phyloP scores from a whole-genome alignment of 768 basidiomycete genomes.

The Suillus occidentalis region DNA sequence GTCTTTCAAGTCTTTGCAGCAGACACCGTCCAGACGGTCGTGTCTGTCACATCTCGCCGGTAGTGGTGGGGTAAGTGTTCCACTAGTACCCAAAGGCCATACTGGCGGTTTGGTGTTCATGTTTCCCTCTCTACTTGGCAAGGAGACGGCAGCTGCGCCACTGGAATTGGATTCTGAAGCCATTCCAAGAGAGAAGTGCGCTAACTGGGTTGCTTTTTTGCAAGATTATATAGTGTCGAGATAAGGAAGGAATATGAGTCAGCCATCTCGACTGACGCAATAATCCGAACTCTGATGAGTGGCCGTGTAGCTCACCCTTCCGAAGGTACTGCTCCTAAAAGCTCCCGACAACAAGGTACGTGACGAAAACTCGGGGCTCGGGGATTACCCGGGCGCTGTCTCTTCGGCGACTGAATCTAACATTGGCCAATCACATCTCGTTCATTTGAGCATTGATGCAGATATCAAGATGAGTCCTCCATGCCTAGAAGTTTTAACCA shows the following conservation, averaged over 20 bases:
- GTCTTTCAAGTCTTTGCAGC: constrained; percentile 85
- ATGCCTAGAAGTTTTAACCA: neutral
- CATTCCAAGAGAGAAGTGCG: neutral
- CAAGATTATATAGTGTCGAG: no score
- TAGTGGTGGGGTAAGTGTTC: constrained; percentile 43
- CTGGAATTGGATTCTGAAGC: neutral
- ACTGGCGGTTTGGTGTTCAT: constrained; percentile 48
- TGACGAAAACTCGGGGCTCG: no score
- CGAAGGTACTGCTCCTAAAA: no score
- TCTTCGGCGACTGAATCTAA: neutral
- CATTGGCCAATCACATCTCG: neutral
- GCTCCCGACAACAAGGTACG: no score
- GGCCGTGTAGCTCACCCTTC: no score
- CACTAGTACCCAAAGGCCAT: constrained; percentile 58
- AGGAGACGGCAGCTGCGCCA: constrained; percentile 17
- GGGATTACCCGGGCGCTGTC: no score
- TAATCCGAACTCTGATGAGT: no score
- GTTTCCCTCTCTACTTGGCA: constrained; percentile 17
- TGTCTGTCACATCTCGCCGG: constrained; percentile 59
- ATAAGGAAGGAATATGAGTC: no score
- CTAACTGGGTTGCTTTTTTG: neutral
- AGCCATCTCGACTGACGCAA: no score
- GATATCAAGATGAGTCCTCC: no score
- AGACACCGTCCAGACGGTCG: constrained; percentile 60
- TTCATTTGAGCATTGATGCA: neutral